phyloP scores from a whole-genome alignment of 345 rosid genomes.

The Citropsis articulata region DNA sequence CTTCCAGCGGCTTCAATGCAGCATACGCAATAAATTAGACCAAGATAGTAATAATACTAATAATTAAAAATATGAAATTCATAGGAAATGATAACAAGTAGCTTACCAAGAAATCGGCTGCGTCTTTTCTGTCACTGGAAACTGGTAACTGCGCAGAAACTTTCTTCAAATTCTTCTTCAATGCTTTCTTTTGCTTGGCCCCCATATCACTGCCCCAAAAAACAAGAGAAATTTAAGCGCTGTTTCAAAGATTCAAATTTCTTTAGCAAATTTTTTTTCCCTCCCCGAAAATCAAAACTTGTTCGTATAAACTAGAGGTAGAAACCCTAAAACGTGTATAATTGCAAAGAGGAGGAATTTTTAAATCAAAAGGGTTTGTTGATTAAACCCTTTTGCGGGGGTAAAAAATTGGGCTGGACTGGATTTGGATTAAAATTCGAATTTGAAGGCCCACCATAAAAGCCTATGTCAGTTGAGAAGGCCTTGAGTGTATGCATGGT shows the following conservation, averaged over 20 bases:
- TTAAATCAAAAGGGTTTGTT: neutral
- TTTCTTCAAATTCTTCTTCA: slow-evolving; percentile 57
- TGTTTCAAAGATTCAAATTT: neutral
- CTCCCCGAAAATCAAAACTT: too few species aligned
- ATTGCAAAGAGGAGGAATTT: neutral
- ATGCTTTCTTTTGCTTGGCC: slow-evolving; percentile 65
- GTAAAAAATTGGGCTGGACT: neutral
- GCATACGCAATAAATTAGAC: neutral
- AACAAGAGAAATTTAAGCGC: neutral
- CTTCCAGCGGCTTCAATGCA: slow-evolving; percentile 64
- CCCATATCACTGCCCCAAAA: slow-evolving; percentile 44
- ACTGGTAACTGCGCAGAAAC: slow-evolving; percentile 33
- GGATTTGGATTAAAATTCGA: neutral
- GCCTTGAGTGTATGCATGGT: too few species aligned
- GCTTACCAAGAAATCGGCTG: slow-evolving; percentile 78
- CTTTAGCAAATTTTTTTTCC: too few species aligned
- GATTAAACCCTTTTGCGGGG: neutral
- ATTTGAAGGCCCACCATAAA: neutral
- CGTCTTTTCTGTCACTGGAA: slow-evolving; percentile 28
- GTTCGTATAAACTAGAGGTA: neutral
- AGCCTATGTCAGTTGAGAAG: neutral
- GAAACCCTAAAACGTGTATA: neutral
- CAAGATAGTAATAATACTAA: neutral
- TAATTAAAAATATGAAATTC: neutral
- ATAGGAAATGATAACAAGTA: neutral